Evolutionary conservation across 148 eudicot genomes (phyloP).

Genomic region (Cornus florida): DNA sequence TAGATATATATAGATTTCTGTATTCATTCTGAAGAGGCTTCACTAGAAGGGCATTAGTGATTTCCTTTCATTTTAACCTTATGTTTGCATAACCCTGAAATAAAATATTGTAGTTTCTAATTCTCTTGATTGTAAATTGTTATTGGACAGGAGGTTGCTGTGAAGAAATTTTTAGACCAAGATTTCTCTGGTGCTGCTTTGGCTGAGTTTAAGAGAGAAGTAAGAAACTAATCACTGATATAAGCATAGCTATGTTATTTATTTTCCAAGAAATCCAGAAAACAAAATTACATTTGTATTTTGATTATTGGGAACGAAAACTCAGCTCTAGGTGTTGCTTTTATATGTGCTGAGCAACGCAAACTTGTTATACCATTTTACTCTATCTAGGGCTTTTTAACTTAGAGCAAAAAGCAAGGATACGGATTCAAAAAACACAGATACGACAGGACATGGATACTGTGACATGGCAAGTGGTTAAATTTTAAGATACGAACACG

Average conservation of each 20-base stretch:
- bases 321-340: neutral
- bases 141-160: constrained; percentile 89
- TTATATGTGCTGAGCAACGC: neutral
- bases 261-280: neutral
- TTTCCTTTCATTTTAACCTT: too few relatives aligned
- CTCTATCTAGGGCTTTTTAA: neutral
- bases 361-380: neutral
- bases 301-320: neutral
- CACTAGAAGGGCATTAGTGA: too few relatives aligned
- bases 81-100: neutral
- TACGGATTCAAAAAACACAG: too few relatives aligned
- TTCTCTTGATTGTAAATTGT: constrained; percentile 18
- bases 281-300: neutral
- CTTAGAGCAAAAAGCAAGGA: neutral
- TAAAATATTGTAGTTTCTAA: neutral
- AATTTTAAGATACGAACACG: too few relatives aligned
- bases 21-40: too few relatives aligned
- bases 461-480: too few relatives aligned
- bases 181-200: constrained; percentile 99
- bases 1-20: neutral
- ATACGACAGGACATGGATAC: too few relatives aligned
- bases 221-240: constrained; percentile 29
- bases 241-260: neutral
- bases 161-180: constrained; percentile 96
- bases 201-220: constrained; percentile 97